phyloP scores from a whole-genome alignment of 1,284 basidiomycete genomes.

The Caloboletus inedulis region DNA sequence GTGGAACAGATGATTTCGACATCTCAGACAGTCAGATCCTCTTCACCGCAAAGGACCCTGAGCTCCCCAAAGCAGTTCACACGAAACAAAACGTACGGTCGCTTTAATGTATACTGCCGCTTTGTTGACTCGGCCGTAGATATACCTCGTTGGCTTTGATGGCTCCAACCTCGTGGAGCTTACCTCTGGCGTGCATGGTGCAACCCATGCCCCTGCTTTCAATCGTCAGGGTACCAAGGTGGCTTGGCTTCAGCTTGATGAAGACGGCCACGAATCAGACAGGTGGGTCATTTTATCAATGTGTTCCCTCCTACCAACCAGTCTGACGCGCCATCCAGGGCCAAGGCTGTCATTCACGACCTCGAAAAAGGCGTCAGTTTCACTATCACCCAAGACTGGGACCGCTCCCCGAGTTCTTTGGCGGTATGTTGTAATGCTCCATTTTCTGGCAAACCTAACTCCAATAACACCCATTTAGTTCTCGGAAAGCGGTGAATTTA shows the following conservation, averaged over 20 bases:
- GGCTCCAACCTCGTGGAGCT: constrained; percentile 54
- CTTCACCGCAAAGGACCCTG: constrained; percentile 82
- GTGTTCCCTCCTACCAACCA: neutral
- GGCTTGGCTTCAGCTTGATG: constrained; percentile 82
- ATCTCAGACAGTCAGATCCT: constrained; percentile 66
- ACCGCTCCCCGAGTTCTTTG: constrained; percentile 61
- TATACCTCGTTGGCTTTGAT: constrained; percentile 61
- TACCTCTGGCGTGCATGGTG: constrained; percentile 81
- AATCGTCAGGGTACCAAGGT: constrained; percentile 65
- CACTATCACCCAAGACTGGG: constrained; percentile 78
- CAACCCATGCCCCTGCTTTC: constrained; percentile 69
- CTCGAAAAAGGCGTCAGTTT: constrained; percentile 62
- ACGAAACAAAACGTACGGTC: constrained; percentile 69
- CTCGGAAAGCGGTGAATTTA: constrained; percentile 61
- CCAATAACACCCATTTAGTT: constrained; percentile 46
- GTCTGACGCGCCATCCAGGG: constrained; percentile 36
- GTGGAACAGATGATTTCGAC: constrained; percentile 74
- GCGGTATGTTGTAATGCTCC: constrained; percentile 14
- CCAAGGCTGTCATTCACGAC: constrained; percentile 78
- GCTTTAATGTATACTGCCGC: neutral
- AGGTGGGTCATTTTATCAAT: constrained; percentile 40
- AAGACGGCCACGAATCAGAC: constrained; percentile 87
- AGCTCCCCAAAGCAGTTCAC: constrained; percentile 70
- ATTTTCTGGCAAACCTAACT: neutral
- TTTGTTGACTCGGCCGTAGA: constrained; percentile 37